A percentile compares a stretch with the other conserved stretches of the same genome.
Evolutionary conservation across 805 yeast genomes (phyloP).

Genomic region (Metschnikowia cerradonensis): DNA sequence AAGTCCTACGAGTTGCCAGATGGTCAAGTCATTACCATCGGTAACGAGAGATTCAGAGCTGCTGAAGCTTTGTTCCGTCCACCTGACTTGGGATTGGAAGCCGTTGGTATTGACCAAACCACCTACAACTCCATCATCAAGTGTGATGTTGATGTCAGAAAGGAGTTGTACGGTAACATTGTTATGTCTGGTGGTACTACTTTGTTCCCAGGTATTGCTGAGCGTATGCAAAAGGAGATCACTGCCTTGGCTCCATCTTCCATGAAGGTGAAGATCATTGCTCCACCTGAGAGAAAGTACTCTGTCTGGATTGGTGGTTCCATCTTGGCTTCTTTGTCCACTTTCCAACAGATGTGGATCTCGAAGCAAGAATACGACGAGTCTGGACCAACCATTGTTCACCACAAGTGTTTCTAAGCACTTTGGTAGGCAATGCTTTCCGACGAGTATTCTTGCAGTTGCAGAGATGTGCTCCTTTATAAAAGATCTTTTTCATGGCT

Average conservation of each 20-base stretch:
- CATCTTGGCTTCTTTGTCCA: slow-evolving; percentile 94
- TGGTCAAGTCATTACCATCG: slow-evolving; percentile 98
- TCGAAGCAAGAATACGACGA: slow-evolving; percentile 99
- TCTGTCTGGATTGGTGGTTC: slow-evolving; percentile 99
- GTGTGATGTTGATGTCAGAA: slow-evolving; percentile 99
- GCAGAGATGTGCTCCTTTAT: slow-evolving; percentile 8
- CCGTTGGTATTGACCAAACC: slow-evolving; percentile 99
- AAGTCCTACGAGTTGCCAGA: slow-evolving; percentile 99
- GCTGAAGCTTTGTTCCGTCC: slow-evolving; percentile 99
- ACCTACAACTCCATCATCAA: slow-evolving; percentile 92
- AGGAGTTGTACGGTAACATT: slow-evolving; percentile 97
- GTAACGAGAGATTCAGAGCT: slow-evolving; percentile 99
- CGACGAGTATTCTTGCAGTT: slow-evolving; percentile 14
- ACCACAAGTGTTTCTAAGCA: slow-evolving; percentile 85
- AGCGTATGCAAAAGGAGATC: slow-evolving; percentile 99
- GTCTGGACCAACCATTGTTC: slow-evolving; percentile 99
- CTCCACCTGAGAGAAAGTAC: slow-evolving; percentile 99
- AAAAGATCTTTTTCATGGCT: slow-evolving; percentile 9
- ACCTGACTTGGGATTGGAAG: slow-evolving; percentile 81
- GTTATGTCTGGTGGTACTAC: slow-evolving; percentile 99
- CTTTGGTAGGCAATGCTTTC: slow-evolving; percentile 4
- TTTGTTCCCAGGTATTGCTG: slow-evolving; percentile 99
- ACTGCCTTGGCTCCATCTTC: slow-evolving; percentile 99
- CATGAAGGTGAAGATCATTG: slow-evolving; percentile 98
- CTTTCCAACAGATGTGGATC: slow-evolving; percentile 99